These are phyloP conservation scores for Sporisorium exsertum DNA, from an alignment of 1,284 basidiomycete genomes.

Conservation along the genomic window DNA sequence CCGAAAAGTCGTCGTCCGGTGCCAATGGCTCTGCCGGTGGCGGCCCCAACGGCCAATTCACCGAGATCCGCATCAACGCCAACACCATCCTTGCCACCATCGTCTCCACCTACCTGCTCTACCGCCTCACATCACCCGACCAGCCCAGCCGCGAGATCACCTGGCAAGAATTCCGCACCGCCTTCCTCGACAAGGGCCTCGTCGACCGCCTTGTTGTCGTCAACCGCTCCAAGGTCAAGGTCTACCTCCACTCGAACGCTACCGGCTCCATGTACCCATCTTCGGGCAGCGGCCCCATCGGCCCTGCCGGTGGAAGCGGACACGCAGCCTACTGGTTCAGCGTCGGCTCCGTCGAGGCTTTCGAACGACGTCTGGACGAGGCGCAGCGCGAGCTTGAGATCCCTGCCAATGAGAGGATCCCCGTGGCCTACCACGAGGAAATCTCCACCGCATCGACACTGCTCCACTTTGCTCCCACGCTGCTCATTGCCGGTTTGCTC, in stretches of 20 bases:
- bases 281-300: slow-evolving; percentile 22
- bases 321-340: slow-evolving; percentile 83
- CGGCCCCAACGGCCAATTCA: slow-evolving; percentile 44
- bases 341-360: slow-evolving; percentile 96
- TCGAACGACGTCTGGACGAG: slow-evolving; percentile 92
- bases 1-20: slow-evolving; percentile 29
- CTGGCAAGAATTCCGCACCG: slow-evolving; percentile 97
- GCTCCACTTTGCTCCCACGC: slow-evolving; percentile 92
- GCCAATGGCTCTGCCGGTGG: slow-evolving; percentile 36
- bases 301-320: slow-evolving; percentile 38
- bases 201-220: slow-evolving; percentile 94
- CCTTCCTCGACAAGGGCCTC: slow-evolving; percentile 93
- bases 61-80: slow-evolving; percentile 63
- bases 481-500: slow-evolving; percentile 89
- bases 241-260: slow-evolving; percentile 84
- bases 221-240: slow-evolving; percentile 88
- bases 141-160: slow-evolving; percentile 84
- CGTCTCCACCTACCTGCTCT: slow-evolving; percentile 78
- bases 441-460: slow-evolving; percentile 84
- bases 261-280: slow-evolving; percentile 75
- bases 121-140: slow-evolving; percentile 74
- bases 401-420: slow-evolving; percentile 90
- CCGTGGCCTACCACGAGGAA: slow-evolving; percentile 96
- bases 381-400: slow-evolving; percentile 93
- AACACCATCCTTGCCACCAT: slow-evolving; percentile 64